Base-by-base conservation (phyloP, 805 yeast genomes). In the Wickerhamomyces silvicola region DNA sequence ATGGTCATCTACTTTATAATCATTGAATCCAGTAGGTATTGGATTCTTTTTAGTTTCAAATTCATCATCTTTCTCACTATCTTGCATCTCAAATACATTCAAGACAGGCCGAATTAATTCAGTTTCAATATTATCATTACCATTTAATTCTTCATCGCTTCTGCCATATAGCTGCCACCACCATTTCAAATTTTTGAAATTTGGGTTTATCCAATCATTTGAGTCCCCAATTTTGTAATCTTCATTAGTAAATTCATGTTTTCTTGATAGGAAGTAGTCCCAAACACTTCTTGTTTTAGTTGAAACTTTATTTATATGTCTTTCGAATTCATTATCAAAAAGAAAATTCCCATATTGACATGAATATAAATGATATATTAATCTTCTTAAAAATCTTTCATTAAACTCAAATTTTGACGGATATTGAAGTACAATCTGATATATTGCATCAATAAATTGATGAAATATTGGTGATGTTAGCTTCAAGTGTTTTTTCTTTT, bases 261-360 rank as follows among this genome's bases (percentile, higher is more conserved):
- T 65, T 16, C 96, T 64, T 6, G 94, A 82, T 33, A 76, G 65
- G 61, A 92, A 90, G 52, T 92, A 88, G 56, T 88, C 95, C 97
- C 97, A 88, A 1, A 82, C 95, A 10, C 90, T 77, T 21, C 83
- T 67, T 0, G 96, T 82, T 10, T 66, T 61, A 3, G 56, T 45
- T 7, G 47, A 52, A 2, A 75, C 56, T 9, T 65, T 53, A 18
- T 64, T 57, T n/a, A 58, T 59, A 7, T 60, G 46, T 33, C 77
- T 59, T 37, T 85, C 94, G 30, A 57, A 54, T 50, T 92, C 96
- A 27, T 72, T 69, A 49, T 92, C 81, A 43, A 73, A 77, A 32
- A 92, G 54, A 47, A 92, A 92, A 2, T 95, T 78, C 4, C 97
- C 97, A 57, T 87, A 92, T 55, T 92, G 97, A 47, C 97, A 87